A percentile compares a stretch with the other conserved stretches of the same genome.
These are phyloP conservation scores for Bonia amplexicaulis DNA, from an alignment of 176 grass and related monocot species.

Conservation along the genomic window DNA sequence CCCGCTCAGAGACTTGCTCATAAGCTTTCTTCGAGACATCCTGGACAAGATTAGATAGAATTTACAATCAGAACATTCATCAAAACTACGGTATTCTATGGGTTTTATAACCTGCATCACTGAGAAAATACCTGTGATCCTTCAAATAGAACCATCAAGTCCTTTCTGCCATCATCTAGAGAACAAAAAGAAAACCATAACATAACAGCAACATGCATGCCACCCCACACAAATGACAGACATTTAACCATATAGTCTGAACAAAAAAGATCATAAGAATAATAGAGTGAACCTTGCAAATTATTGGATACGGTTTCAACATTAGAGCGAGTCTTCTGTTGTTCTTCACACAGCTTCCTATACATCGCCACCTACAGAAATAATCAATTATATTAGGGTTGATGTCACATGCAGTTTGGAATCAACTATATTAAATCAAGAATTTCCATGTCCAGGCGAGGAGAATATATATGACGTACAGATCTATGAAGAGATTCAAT, in stretches of 20 bases:
- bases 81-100: slow-evolving; percentile 17
- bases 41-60: slow-evolving; percentile 21
- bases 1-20: slow-evolving; percentile 67
- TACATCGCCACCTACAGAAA: slow-evolving; percentile 85
- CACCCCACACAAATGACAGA: neutral
- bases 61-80: slow-evolving; percentile 12
- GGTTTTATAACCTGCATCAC: neutral
- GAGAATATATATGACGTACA: slow-evolving; percentile 41
- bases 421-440: neutral
- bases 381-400: neutral
- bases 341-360: slow-evolving; percentile 89
- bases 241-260: neutral
- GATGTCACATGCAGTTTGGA: slow-evolving; percentile 6
- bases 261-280: neutral
- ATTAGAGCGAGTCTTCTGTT: slow-evolving; percentile 53
- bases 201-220: neutral
- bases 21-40: slow-evolving; percentile 76
- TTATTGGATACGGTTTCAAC: slow-evolving; percentile 33
- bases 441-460: neutral
- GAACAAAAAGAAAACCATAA: slow-evolving; percentile 17
- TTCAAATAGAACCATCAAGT: slow-evolving; percentile 80
- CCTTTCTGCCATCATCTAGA: slow-evolving; percentile 66
- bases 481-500: slow-evolving; percentile 97
- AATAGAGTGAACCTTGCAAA: slow-evolving; percentile 47
- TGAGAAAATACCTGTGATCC: slow-evolving; percentile 68